Base-by-base conservation (phyloP, 2,329 filamentous ascomycete genomes). In the Botryotinia globosa region DNA sequence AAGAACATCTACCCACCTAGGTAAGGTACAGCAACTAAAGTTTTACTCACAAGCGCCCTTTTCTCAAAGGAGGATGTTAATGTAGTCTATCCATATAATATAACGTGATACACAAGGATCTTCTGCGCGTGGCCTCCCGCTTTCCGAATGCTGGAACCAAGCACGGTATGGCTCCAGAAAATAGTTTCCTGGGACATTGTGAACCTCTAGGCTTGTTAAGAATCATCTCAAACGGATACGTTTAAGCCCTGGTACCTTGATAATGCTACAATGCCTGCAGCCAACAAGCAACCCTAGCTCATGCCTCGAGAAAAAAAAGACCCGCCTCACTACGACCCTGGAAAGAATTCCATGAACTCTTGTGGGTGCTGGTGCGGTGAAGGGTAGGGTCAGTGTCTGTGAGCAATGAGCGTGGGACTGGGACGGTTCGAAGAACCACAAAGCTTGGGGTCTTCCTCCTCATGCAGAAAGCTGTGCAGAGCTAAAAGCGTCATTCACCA, bases 401-500 rank as follows among this genome's bases (percentile, higher is more conserved):
- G 77, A 74, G 75, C 75, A 75, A 73, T 66, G 72, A 65, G 74
- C 75, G 76, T 77, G 77, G 76, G 76, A 78, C 71, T 62, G 73
- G 77, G 73, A 73, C 73, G 71, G 65, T 75, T 74, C 68, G 64
- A 76, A 72, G 70, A 67, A 72, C 62, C 63, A 69, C 71, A 72
- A 64, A 72, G 71, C 71, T 72, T 72, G 45, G 71, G 65, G 56
- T 69, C 56, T 42, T 69, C 71, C 68, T 69, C 44, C 58, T 72
- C 56, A 63, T 72, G 65, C 71, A 72, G 74, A 74, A 75, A 74
- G 70, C 73, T 75, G 74, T 72, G 73, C 73, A 71, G 67, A 76
- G 75, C 77, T 75, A 75, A 74, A 75, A 78, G 75, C 75, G 76
- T 79, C 76, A 75, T 77, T 74, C 74, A 74, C 69, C 71, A 73